phyloP scores from a whole-genome alignment of 2,329 filamentous ascomycete genomes.

The Leptosphaerulina australis region DNA sequence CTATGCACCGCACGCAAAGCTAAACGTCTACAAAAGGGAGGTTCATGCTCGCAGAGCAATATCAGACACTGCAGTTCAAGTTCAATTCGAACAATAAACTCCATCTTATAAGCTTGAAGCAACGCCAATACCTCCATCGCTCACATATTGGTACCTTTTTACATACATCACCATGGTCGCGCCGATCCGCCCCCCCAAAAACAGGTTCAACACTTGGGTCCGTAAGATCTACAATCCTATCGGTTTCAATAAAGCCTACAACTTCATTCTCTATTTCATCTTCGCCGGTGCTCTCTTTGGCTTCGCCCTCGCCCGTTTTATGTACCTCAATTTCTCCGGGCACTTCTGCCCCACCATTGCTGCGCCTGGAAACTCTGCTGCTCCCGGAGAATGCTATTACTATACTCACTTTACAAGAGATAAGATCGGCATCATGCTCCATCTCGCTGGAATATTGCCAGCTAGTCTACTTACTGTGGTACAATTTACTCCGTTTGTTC shows the following conservation, averaged over 20 bases:
- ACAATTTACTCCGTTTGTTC: slow-evolving; percentile 54
- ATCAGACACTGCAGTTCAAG: not conserved
- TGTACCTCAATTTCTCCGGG: slow-evolving; percentile 56
- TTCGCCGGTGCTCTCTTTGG: slow-evolving; percentile 29
- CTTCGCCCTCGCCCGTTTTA: slow-evolving; percentile 56
- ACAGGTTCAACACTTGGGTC: slow-evolving; percentile 19
- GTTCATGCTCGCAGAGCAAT: not conserved
- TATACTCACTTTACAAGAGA: slow-evolving; percentile 44
- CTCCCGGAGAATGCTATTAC: slow-evolving; percentile 55
- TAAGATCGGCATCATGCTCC: slow-evolving; percentile 51
- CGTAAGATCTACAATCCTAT: slow-evolving; percentile 46
- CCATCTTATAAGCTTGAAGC: too few relatives aligned
- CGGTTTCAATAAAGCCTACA: slow-evolving; percentile 64
- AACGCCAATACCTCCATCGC: too few relatives aligned
- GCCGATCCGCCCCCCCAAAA: slow-evolving; percentile 11
- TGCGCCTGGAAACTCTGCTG: slow-evolving; percentile 26
- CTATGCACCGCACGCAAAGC: not conserved
- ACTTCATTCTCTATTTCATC: slow-evolving; percentile 58
- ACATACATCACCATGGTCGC: not conserved
- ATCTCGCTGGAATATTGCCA: slow-evolving; percentile 51
- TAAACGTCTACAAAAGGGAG: not conserved
- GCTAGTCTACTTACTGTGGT: slow-evolving; percentile 48
- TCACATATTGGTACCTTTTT: too few relatives aligned
- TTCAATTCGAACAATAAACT: not conserved
- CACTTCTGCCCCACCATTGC: slow-evolving; percentile 27